phyloP scores from a whole-genome alignment of 257 asterid species.

The Prunella vulgaris region DNA sequence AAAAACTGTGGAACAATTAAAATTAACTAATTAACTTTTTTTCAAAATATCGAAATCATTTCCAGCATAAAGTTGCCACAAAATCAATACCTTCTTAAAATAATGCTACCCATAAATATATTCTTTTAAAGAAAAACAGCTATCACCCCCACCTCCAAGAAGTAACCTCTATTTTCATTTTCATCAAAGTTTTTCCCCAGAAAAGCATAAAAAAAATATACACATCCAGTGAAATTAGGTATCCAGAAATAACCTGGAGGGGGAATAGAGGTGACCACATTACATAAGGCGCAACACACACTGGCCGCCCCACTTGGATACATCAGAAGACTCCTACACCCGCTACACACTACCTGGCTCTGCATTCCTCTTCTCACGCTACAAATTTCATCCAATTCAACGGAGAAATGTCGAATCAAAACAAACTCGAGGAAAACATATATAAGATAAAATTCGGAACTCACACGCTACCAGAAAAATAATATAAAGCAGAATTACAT shows the following conservation, averaged over 20 bases:
- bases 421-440: background rate
- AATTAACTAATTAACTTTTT: background rate
- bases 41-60: background rate
- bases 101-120: background rate
- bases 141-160: background rate
- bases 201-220: background rate
- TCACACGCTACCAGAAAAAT: constrained; percentile 14
- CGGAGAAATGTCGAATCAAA: background rate
- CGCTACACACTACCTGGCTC: constrained; percentile 91
- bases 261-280: constrained; percentile 62
- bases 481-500: constrained; percentile 1
- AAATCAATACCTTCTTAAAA: background rate
- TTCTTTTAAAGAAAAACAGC: background rate
- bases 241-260: constrained; percentile 54
- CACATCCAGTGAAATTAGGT: background rate
- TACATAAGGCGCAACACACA: constrained; percentile 91
- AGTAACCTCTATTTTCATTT: background rate
- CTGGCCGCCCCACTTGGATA: constrained; percentile 82
- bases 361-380: constrained; percentile 54
- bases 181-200: background rate
- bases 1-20: background rate
- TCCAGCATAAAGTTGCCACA: background rate
- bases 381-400: background rate
- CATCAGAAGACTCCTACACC: constrained; percentile 82
- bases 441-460: background rate